Evolutionary conservation across 1,284 basidiomycete genomes (phyloP).

Genomic region (Puccinia triticina): DNA sequence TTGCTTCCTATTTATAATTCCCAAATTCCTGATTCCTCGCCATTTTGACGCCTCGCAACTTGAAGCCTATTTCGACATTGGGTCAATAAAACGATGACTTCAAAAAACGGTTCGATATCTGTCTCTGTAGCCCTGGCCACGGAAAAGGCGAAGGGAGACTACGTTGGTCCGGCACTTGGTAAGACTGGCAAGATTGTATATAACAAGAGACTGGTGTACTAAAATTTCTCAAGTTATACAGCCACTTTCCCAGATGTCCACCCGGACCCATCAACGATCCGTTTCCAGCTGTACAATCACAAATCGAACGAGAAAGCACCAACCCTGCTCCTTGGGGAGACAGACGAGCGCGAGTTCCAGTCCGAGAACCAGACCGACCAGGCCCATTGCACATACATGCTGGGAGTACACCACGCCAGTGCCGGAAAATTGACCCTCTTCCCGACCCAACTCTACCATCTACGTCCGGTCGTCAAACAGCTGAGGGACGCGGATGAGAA

Average conservation of each 20-base stretch:
- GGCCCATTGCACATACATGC: conserved; percentile 14
- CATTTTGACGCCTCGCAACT: background rate
- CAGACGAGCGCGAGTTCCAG: conserved; percentile 11
- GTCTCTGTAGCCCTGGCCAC: background rate
- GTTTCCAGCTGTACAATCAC: conserved; percentile 26
- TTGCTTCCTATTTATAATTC: too few relatives aligned
- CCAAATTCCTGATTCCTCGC: too few relatives aligned
- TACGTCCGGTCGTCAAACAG: conserved; percentile 36
- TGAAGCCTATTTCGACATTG: background rate
- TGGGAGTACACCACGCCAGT: background rate
- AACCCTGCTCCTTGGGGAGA: conserved; percentile 11
- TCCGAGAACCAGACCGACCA: background rate
- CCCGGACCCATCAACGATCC: conserved; percentile 1
- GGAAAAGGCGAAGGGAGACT: conserved; percentile 24
- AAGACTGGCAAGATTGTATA: background rate
- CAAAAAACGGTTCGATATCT: background rate
- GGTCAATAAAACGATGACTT: background rate
- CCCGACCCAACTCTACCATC: conserved; percentile 28
- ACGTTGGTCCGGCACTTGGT: conserved; percentile 36
- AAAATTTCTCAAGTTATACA: too few relatives aligned
- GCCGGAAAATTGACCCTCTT: conserved; percentile 25
- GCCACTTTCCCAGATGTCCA: conserved; percentile 44
- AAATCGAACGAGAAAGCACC: conserved; percentile 12
- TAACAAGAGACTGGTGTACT: too few relatives aligned
- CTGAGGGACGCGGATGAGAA: background rate